phyloP scores from a whole-genome alignment of 2,329 filamentous ascomycete species.

The Aspergillus vadensis region DNA sequence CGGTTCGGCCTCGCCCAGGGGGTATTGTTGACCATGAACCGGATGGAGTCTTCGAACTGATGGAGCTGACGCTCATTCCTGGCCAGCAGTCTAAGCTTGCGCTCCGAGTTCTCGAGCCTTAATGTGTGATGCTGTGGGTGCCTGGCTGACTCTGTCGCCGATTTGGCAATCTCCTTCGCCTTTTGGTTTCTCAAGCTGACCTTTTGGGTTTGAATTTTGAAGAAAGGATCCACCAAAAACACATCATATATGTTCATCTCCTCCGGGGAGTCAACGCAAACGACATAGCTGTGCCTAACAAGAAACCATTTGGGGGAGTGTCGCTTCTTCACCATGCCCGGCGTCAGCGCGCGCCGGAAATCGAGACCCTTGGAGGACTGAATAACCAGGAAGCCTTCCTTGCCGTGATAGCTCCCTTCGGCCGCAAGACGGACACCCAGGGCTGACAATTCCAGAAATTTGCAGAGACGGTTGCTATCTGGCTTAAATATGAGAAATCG shows the following conservation, averaged over 20 bases:
- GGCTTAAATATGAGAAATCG: slow-evolving; percentile 95
- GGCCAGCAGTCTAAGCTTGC: slow-evolving; percentile 87
- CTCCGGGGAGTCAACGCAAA: slow-evolving; percentile 96
- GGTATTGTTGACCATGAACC: slow-evolving; percentile 79
- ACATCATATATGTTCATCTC: slow-evolving; percentile 99
- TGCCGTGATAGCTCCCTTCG: slow-evolving; percentile 95
- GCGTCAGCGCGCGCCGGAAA: slow-evolving; percentile 77
- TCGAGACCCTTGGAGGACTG: slow-evolving; percentile 88
- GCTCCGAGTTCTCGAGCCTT: slow-evolving; percentile 85
- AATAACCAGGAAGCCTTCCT: slow-evolving; percentile 92
- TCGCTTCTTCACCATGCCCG: slow-evolving; percentile 74
- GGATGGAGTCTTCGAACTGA: slow-evolving; percentile 93
- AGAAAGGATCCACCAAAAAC: slow-evolving; percentile 90
- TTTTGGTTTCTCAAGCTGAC: slow-evolving; percentile 53
- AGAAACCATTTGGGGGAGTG: slow-evolving; percentile 97
- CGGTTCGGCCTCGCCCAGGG: slow-evolving; percentile 81
- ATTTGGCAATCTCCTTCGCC: slow-evolving; percentile 64
- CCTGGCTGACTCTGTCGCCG: slow-evolving; percentile 63
- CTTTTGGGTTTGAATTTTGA: slow-evolving; percentile 75
- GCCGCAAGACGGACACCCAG: slow-evolving; percentile 90
- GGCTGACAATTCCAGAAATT: slow-evolving; percentile 92
- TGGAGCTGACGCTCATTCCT: slow-evolving; percentile 84
- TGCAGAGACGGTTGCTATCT: slow-evolving; percentile 92
- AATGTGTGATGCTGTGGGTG: slow-evolving; percentile 78
- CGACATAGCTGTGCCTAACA: slow-evolving; percentile 95